Percentiles rank a stretch among this genome's conserved stretches.
These are phyloP conservation scores for Claviceps sp. DNA, from an alignment of 2,329 filamentous ascomycete species.

Conservation along the genomic window DNA sequence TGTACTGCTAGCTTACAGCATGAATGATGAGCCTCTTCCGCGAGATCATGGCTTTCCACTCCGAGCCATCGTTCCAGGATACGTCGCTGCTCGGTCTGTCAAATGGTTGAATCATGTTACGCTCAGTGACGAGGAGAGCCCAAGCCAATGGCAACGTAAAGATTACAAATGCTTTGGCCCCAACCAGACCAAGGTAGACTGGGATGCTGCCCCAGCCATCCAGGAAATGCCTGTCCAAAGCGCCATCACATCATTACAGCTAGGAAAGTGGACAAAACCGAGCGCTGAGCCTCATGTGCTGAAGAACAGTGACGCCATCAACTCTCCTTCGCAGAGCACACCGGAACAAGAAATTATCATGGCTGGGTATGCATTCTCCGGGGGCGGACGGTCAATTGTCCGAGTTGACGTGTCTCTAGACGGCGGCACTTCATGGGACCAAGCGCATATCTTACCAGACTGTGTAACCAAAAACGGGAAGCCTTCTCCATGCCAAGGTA, in stretches of 20 bases:
- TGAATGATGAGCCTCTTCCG: slow-evolving; percentile 51
- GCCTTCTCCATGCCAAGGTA: slow-evolving; percentile 22
- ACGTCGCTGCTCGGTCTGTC: slow-evolving; percentile 52
- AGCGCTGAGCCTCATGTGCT: not conserved
- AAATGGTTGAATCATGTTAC: slow-evolving; percentile 56
- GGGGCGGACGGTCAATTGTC: slow-evolving; percentile 50
- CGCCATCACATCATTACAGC: slow-evolving; percentile 42
- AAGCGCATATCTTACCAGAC: slow-evolving; percentile 45
- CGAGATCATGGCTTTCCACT: slow-evolving; percentile 54
- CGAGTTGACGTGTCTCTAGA: slow-evolving; percentile 56
- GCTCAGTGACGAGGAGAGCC: slow-evolving; percentile 52
- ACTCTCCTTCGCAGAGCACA: not conserved
- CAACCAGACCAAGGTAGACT: slow-evolving; percentile 45
- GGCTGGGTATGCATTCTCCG: slow-evolving; percentile 54
- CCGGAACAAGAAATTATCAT: slow-evolving; percentile 24
- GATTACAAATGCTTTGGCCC: slow-evolving; percentile 60
- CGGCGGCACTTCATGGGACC: slow-evolving; percentile 49
- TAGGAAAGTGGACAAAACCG: slow-evolving; percentile 22
- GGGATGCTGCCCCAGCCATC: slow-evolving; percentile 49
- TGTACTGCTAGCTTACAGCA: slow-evolving; percentile 51
- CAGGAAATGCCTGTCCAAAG: slow-evolving; percentile 57
- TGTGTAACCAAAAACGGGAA: slow-evolving; percentile 17
- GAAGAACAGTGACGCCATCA: not conserved
- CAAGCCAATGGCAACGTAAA: slow-evolving; percentile 50
- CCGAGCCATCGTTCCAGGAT: slow-evolving; percentile 48